Base-by-base conservation (phyloP, 441 rosid genomes). In the Adansonia rubrostipa region DNA sequence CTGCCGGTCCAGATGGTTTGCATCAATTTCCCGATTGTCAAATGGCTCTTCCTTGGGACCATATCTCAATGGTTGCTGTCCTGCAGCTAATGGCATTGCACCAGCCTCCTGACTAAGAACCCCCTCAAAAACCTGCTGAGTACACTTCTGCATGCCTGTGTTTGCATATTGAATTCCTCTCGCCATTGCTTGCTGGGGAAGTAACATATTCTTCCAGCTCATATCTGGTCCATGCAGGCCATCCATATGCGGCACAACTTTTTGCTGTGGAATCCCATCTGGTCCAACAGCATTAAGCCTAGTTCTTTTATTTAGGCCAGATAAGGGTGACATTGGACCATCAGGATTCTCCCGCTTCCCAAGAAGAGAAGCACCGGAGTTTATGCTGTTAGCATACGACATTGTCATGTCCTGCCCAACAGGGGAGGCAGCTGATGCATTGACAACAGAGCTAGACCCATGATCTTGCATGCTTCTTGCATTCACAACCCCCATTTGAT, bases 311-410 rank as follows among this genome's bases (percentile, higher is more conserved):
- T 75, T 94, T 45, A 82, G 77, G 81, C 81, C 81, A 74, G 99
- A 84, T 76, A 90, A 70, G 14, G 97, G 92, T 36, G 94, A 90
- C 83, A 88, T 73, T 83, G 85, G 91, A 14, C 88, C 92, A 73
- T 95, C 98, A 80, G 85, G 91, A 82, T 73, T 91, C 71, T 93
- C 98, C 77, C 93, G 90, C 79, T 90, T 96, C 58, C 90, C 91
- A 72, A 84, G 88, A 79, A 90, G 79, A 45, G 89, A 81, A 80
- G 91, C 19, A 80, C 84, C 78, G 19, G 91, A 71, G 82, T 87
- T 90, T 66, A 88, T 79, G 83, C 77, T 84, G 82, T 91, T 93
- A 36, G 86, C 72, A 82, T 91, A 90, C 28, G 98, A 67, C 77
- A 90, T 80, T 82, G 87, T 86, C 84, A 87, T 87, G 74, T 95